These are phyloP conservation scores for Mycosphaerella arachidis DNA, from an alignment of 2,329 filamentous ascomycete species.

Conservation along the genomic window DNA sequence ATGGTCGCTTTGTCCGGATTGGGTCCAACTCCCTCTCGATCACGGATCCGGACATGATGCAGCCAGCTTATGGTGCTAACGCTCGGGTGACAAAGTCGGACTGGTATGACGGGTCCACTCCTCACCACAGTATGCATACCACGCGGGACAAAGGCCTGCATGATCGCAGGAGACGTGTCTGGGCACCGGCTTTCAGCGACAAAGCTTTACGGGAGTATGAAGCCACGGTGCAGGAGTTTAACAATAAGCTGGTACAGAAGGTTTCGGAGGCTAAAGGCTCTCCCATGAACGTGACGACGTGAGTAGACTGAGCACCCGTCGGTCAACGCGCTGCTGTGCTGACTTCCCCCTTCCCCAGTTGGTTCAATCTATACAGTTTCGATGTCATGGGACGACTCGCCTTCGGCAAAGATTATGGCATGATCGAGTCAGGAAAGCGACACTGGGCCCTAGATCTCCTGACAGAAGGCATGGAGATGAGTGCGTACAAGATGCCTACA, in stretches of 20 bases:
- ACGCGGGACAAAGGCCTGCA: slow-evolving; percentile 36
- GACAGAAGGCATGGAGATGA: slow-evolving; percentile 29
- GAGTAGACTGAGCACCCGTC: background rate
- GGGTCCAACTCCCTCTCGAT: slow-evolving; percentile 37
- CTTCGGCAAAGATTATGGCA: slow-evolving; percentile 42
- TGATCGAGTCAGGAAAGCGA: slow-evolving; percentile 32
- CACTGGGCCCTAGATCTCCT: slow-evolving; percentile 38
- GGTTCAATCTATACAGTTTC: slow-evolving; percentile 42
- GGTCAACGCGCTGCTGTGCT: background rate
- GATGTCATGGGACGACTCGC: slow-evolving; percentile 45
- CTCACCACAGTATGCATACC: slow-evolving; percentile 37
- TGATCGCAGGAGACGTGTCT: slow-evolving; percentile 38
- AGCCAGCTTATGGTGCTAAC: slow-evolving; percentile 36
- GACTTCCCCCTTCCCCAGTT: slow-evolving; percentile 10
- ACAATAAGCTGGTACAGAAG: slow-evolving; percentile 33
- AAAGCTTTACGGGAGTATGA: slow-evolving; percentile 42
- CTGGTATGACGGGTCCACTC: slow-evolving; percentile 39
- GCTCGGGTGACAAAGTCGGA: slow-evolving; percentile 39
- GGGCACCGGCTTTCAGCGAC: slow-evolving; percentile 41
- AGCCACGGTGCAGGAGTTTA: slow-evolving; percentile 34
- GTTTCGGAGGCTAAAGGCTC: slow-evolving; percentile 24
- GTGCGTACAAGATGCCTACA: slow-evolving; percentile 24
- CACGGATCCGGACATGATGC: slow-evolving; percentile 34
- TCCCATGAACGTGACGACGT: slow-evolving; percentile 36
- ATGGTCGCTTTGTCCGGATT: slow-evolving; percentile 35